A percentile compares a stretch with the other conserved stretches of the same genome.
phyloP scores from a whole-genome alignment of 2,329 filamentous ascomycete genomes.

The Aureobasidium leucospermi region DNA sequence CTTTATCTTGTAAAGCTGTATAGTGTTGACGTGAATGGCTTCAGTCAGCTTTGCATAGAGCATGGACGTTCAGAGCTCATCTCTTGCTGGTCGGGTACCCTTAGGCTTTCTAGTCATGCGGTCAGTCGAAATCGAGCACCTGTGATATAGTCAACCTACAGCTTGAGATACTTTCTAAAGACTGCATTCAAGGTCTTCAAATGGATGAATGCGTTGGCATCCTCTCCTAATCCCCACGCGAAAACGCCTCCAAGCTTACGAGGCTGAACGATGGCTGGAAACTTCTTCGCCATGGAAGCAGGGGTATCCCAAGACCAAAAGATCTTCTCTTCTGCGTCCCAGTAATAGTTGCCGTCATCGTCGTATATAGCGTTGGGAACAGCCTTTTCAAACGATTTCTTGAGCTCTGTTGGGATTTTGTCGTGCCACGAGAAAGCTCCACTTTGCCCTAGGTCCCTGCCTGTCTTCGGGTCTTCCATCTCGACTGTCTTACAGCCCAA shows the following conservation, averaged over 20 bases:
- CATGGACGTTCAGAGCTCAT: neutral
- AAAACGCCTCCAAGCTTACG: constrained; percentile 61
- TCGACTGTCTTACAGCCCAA: constrained; percentile 53
- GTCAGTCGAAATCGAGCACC: neutral
- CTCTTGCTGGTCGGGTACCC: neutral
- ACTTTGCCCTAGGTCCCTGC: constrained; percentile 31
- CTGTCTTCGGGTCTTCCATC: constrained; percentile 54
- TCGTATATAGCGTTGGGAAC: constrained; percentile 49
- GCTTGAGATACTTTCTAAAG: constrained; percentile 7
- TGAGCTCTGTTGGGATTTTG: constrained; percentile 45
- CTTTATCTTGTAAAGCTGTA: no score
- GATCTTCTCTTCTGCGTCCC: constrained; percentile 49
- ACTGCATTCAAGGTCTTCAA: constrained; percentile 34
- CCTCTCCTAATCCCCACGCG: constrained; percentile 68
- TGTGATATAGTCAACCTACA: neutral
- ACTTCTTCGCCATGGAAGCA: constrained; percentile 54
- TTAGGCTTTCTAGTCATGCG: neutral
- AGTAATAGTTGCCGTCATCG: constrained; percentile 57
- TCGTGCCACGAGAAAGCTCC: constrained; percentile 21
- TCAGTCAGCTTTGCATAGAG: neutral
- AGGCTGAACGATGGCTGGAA: constrained; percentile 50
- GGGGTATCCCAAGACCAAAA: constrained; percentile 73
- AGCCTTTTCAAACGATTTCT: constrained; percentile 52
- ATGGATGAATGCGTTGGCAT: constrained; percentile 38
- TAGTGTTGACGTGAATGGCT: no score